Evolutionary conservation across 192 early-diverging fungal genomes (phyloP).

Genomic region (Coemansia sp.): DNA sequence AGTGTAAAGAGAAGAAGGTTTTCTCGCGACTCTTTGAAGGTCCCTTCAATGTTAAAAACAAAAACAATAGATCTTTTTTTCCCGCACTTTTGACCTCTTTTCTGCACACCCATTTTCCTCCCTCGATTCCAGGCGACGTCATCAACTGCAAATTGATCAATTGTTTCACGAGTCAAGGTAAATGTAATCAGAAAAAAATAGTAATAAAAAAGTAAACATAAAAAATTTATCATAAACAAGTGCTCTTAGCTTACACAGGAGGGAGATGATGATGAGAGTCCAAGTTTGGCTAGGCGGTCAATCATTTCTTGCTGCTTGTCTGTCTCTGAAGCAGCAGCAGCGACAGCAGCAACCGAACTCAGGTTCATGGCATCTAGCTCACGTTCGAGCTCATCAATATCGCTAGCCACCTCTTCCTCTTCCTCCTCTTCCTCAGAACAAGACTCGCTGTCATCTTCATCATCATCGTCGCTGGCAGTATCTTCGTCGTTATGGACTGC

Average conservation of each 20-base stretch:
- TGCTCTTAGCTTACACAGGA: neutral
- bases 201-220: neutral
- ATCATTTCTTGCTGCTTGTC: conserved; percentile 28
- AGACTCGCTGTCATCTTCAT: neutral
- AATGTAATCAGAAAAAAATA: neutral
- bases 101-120: neutral
- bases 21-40: neutral
- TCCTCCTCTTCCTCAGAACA: neutral
- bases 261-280: conserved; percentile 29
- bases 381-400: conserved; percentile 44
- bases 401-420: conserved; percentile 3
- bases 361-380: conserved; percentile 46
- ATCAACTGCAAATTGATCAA: neutral
- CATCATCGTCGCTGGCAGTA: conserved; percentile 3
- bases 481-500: neutral
- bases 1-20: neutral
- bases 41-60: neutral
- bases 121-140: neutral
- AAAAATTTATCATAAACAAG: neutral
- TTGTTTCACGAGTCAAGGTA: neutral
- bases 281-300: conserved; percentile 38
- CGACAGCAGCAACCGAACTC: neutral
- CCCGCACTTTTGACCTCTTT: neutral
- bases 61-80: neutral
- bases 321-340: neutral